Conservation (phyloP, 1,284 basidiomycete species). For the Leccinum solheimii region DNA sequence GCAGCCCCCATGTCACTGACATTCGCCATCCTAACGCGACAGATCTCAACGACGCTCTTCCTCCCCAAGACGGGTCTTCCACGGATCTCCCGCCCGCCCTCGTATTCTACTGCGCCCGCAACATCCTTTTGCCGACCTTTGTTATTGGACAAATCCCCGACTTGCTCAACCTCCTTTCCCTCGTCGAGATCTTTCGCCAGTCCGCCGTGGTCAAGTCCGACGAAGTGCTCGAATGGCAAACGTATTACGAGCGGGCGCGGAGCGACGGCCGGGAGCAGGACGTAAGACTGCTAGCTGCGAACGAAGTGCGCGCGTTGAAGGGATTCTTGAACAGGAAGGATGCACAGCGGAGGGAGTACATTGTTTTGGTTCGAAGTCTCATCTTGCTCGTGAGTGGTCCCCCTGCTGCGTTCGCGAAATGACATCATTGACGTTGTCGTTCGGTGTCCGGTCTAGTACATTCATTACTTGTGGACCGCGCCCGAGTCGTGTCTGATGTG, state of each 20-base stretch:
- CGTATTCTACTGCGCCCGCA: constrained; percentile 40
- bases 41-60: constrained; percentile 16
- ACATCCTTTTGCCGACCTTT: constrained; percentile 40
- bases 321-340: constrained; percentile 16
- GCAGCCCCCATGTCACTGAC: background rate
- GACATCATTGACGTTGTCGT: background rate
- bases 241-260: constrained; percentile 29
- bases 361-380: constrained; percentile 35
- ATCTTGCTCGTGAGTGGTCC: constrained; percentile 20
- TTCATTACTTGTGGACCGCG: constrained; percentile 40
- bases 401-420: background rate
- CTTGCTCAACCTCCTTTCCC: constrained; percentile 43
- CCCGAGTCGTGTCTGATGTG: constrained; percentile 36
- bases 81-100: constrained; percentile 31
- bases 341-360: constrained; percentile 36
- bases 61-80: background rate
- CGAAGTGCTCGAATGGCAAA: constrained; percentile 38
- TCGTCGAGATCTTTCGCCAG: constrained; percentile 42
- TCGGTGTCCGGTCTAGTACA: constrained; percentile 28
- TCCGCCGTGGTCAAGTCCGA: constrained; percentile 32
- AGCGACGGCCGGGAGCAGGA: background rate
- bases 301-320: constrained; percentile 16
- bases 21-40: background rate
- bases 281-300: constrained; percentile 19
- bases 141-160: constrained; percentile 39